Evolutionary conservation across 2,329 filamentous ascomycete species (phyloP), one percentile per base, ranked within the genome.

Genomic region (Aspergillus texensis): DNA sequence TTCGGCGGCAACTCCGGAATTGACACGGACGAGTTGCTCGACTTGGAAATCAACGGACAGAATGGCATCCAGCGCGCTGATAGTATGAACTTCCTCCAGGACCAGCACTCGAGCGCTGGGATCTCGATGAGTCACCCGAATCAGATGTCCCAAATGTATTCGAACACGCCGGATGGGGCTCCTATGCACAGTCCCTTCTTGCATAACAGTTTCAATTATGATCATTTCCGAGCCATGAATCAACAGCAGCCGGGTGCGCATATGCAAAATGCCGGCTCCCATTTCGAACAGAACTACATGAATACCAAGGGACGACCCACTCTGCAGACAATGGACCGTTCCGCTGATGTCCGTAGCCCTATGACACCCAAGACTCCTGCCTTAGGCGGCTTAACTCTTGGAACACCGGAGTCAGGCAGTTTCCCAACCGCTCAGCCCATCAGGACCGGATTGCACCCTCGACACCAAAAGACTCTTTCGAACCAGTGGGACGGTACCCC

Each of bases 121-220:
- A 79, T 84, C 39, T 77, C 90, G 43, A 85, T 88, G 64, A 86
- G 90, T 71, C 89, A 91, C 67, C 87, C 89, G 65, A 82, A 85
- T 55, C 89, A 91, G 62, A 88, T 93, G 74, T 90, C 77, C 16
- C 77, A 91, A 73, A 88, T 92, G 65, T 98, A 91, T 78, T 97
- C 94, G 24, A 92, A 92, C 76, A 97, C 94, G 2, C 94, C 94
- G 4, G 94, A 98, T 65, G 93, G 93, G 58, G 91, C 93, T 59
- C 93, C 94, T 6, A 94, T 97, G 65, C 92, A 96, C 74, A 97
- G 93, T 72, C 94, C 94, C 0, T 97, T 93, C 73, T 86, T 91
- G 48, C 87, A 91, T 59, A 82, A 81, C 70, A 89, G 86, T 73
- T 95, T 94, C 81, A 90, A 89, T 78, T 91, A 91, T 73, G 84